Evolutionary conservation across 1,284 basidiomycete genomes (phyloP), one percentile per base, ranked within the genome.

Genomic region (Cutaneotrichosporon cavernicola): DNA sequence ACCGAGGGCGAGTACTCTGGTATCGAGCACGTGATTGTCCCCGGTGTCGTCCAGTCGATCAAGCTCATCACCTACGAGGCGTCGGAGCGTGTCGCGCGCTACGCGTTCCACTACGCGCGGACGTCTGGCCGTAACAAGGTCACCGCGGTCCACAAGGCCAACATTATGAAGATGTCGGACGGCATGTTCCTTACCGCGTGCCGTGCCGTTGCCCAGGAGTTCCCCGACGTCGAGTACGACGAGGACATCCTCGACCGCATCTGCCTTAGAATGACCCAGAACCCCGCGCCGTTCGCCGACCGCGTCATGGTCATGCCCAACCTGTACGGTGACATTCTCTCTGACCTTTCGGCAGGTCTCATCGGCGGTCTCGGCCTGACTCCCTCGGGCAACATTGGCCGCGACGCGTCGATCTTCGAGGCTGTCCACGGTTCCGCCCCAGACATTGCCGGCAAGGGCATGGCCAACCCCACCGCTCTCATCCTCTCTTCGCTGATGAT

Each of bases 281-380:
- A 99, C 83, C 97, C 97, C 40, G 85, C 83, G 70, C 97, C 97
- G 11, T 99, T 89, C 83, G 86, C 91, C 56, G 95, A 98, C 84
- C 90, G 93, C 66, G 97, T 99, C 73, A 99, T 99, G 96, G 97
- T 99, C 73, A 99, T 99, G 96, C 97, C 97, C 70, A 99, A 99
- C 86, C 84, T 99, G 69, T 83, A 83, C 80, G 83, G 83, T 81
- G 96, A 97, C 82, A 99, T 99, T 80, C 84, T 98, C 69, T 98
- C 96, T 59, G 96, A 99, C 82, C 96, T 99, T 90, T 97, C 96
- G 72, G 97, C 97, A 68, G 97, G 96, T 73, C 86, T 99, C 73
- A 99, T 99, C 81, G 97, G 97, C 73, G 97, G 97, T 75, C 86
- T 99, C 70, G 97, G 96, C 72, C 86, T 99, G 66, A 99, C 97